A percentile compares a stretch with the other conserved stretches of the same genome.
Evolutionary conservation across 148 eudicot species (phyloP).

Genomic region (Chenopodium quinoa): DNA sequence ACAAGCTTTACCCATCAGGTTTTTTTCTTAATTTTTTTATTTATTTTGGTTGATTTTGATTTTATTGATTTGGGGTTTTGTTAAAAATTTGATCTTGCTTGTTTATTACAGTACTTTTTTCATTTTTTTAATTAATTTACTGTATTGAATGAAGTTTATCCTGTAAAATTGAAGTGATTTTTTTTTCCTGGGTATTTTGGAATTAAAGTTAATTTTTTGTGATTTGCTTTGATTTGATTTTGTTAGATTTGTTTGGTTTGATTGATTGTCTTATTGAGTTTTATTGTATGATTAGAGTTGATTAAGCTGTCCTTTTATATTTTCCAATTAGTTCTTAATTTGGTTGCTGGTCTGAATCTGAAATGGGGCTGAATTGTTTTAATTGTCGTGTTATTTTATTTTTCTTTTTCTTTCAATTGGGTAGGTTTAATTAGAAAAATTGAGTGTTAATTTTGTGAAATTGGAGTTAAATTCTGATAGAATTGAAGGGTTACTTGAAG

Average conservation of each 20-base stretch:
- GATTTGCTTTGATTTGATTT: not conserved
- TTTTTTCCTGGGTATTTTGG: not conserved
- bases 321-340: not conserved
- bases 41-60: not conserved
- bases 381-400: not conserved
- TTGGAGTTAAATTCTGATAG: not conserved
- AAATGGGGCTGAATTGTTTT: not conserved
- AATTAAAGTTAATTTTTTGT: not conserved
- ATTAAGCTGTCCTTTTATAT: not conserved
- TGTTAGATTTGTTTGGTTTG: not conserved
- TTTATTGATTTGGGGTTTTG: not conserved
- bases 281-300: not conserved
- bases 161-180: not conserved
- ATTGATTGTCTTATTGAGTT: not conserved
- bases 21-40: not conserved
- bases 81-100: not conserved
- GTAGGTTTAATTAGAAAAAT: not conserved
- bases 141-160: not conserved
- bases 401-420: not conserved
- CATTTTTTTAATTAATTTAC: too few species aligned
- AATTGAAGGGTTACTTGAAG: not conserved
- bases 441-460: not conserved
- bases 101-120: not conserved
- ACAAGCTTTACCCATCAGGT: conserved; percentile 74
- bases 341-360: not conserved